Evolutionary conservation across 345 rosid genomes (phyloP).

Genomic region (Pelargonium nanum): DNA sequence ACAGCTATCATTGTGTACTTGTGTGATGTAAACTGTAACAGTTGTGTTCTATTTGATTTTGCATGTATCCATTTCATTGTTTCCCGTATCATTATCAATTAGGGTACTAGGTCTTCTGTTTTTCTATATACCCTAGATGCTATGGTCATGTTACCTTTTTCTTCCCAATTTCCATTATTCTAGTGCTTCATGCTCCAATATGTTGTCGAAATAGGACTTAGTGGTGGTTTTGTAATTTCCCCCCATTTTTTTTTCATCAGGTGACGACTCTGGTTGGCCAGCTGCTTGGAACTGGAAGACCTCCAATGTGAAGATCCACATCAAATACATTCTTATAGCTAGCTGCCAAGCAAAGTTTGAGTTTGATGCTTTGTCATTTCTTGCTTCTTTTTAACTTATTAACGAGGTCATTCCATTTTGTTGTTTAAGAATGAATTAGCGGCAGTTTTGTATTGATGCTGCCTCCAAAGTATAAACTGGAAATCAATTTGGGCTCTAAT

Average conservation of each 20-base stretch:
- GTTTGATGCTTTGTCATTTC: not conserved
- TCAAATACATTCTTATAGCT: constrained; percentile 1
- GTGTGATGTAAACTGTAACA: not conserved
- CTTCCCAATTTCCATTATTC: not conserved
- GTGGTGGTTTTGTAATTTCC: not conserved
- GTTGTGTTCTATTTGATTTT: not conserved
- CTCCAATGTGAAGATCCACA: constrained; percentile 4
- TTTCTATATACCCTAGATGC: not conserved
- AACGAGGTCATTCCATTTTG: not conserved
- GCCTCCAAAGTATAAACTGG: constrained; percentile 13
- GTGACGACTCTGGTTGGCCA: constrained; percentile 79
- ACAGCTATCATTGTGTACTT: not conserved
- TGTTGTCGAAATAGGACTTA: not conserved
- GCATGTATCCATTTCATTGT: not conserved
- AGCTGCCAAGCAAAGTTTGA: not conserved
- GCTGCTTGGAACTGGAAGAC: constrained; percentile 61
- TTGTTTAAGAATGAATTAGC: constrained; percentile 1
- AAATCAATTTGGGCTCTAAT: constrained; percentile 15
- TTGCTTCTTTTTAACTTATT: not conserved
- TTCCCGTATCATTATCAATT: too few relatives aligned
- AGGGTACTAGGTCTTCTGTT: too few relatives aligned
- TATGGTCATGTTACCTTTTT: not conserved
- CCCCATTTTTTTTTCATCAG: constrained; percentile 25
- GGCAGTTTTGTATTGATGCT: not conserved
- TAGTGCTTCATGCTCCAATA: not conserved